Conservation (phyloP, 2,329 filamentous ascomycete genomes). For the Trichoderma sp. region DNA sequence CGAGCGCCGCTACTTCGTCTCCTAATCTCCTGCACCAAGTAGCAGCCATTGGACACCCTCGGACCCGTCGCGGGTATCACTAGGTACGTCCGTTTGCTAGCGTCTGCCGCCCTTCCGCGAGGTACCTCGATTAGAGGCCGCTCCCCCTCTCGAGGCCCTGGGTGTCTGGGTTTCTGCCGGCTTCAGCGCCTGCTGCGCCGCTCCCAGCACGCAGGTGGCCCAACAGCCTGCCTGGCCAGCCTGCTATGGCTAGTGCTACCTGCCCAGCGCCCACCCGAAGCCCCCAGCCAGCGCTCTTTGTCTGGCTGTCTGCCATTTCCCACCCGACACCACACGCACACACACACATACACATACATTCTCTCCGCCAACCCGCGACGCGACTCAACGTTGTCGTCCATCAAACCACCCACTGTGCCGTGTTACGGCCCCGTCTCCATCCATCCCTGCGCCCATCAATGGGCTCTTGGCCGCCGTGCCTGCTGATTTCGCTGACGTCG, state of each 20-base stretch:
- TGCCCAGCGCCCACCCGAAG: slow-evolving; percentile 8
- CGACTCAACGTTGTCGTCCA: slow-evolving; percentile 41
- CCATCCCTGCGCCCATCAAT: slow-evolving; percentile 41
- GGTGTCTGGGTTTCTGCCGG: slow-evolving; percentile 9
- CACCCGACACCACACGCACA: slow-evolving; percentile 33
- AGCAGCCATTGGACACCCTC: slow-evolving; percentile 3
- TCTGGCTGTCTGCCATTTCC: slow-evolving; percentile 31
- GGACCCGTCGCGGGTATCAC: slow-evolving; percentile 12
- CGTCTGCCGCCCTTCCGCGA: background rate
- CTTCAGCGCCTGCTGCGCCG: slow-evolving; percentile 19
- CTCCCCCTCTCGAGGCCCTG: background rate
- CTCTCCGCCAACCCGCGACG: slow-evolving; percentile 45
- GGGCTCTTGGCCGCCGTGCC: slow-evolving; percentile 41
- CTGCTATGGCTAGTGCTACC: slow-evolving; percentile 6
- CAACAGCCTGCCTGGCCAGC: slow-evolving; percentile 19
- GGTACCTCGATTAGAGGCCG: slow-evolving; percentile 3
- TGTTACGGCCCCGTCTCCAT: slow-evolving; percentile 52
- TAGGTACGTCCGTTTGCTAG: slow-evolving; percentile 22
- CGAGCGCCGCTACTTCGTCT: background rate
- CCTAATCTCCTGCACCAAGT: slow-evolving; percentile 15
- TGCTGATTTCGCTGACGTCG: slow-evolving; percentile 50
- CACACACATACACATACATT: slow-evolving; percentile 29
- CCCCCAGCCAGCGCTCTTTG: slow-evolving; percentile 21
- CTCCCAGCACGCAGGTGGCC: slow-evolving; percentile 18
- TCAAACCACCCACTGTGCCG: slow-evolving; percentile 42